phyloP scores from a whole-genome alignment of 2,329 filamentous ascomycete genomes.

The Epichloe sibirici region DNA sequence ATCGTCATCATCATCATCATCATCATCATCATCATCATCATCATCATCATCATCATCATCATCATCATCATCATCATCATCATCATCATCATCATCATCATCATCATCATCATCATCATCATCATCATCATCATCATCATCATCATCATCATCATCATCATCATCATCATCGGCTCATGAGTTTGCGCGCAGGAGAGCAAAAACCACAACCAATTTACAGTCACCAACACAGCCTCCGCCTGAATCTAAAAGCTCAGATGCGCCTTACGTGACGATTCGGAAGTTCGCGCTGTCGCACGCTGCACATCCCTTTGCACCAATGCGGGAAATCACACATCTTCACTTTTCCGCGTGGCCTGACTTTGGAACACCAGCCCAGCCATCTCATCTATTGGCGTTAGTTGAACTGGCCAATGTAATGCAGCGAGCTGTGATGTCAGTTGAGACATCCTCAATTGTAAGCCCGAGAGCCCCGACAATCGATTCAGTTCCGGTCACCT shows the following conservation, averaged over 20 bases:
- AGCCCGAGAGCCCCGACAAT: conserved; percentile 16
- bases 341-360: conserved; percentile 97
- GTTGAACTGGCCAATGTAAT: conserved; percentile 79
- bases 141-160: too few relatives aligned
- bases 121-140: conserved; percentile 6
- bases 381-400: conserved; percentile 71
- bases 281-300: conserved; percentile 76
- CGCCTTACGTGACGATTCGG: conserved; percentile 68
- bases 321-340: conserved; percentile 86
- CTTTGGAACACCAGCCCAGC: conserved; percentile 84
- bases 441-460: conserved; percentile 28
- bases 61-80: conserved; percentile 1
- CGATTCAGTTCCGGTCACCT: conserved; percentile 26
- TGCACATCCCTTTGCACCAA: conserved; percentile 65
- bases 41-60: background rate
- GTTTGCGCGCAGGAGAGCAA: conserved; percentile 37
- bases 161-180: conserved; percentile 18
- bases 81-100: background rate
- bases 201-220: conserved; percentile 37
- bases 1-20: background rate
- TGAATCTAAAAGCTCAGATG: conserved; percentile 31
- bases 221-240: conserved; percentile 18
- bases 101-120: conserved; percentile 6
- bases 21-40: background rate
- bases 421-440: conserved; percentile 44